phyloP scores from a whole-genome alignment of 176 grass and related monocot species.

The Stipa capillata region DNA sequence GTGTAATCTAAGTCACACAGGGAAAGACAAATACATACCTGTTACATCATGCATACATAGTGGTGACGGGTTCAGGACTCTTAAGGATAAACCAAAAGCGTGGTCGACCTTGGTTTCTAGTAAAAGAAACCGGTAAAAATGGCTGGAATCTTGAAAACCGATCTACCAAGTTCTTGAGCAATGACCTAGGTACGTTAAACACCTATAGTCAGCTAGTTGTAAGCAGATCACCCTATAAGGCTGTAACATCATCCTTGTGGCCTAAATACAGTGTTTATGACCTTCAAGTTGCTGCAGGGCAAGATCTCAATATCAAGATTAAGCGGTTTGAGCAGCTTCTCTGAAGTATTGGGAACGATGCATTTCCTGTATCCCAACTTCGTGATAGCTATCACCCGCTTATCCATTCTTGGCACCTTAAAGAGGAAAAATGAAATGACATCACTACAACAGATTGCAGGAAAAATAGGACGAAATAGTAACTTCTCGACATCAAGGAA shows the following conservation, averaged over 20 bases:
- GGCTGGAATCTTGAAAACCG: not conserved
- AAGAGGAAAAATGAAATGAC: not conserved
- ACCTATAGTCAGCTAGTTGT: slow-evolving; percentile 11
- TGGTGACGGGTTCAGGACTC: not conserved
- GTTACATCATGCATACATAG: not conserved
- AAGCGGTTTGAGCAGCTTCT: slow-evolving; percentile 44
- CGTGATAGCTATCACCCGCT: slow-evolving; percentile 53
- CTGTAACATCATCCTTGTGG: not conserved
- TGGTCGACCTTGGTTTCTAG: not conserved
- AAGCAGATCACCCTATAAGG: not conserved
- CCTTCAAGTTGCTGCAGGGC: slow-evolving; percentile 80
- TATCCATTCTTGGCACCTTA: slow-evolving; percentile 96
- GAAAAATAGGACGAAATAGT: not conserved
- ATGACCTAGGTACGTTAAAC: not conserved
- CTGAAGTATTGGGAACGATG: slow-evolving; percentile 52
- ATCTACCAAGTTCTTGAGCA: not conserved
- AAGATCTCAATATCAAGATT: slow-evolving; percentile 50
- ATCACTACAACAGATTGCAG: not conserved
- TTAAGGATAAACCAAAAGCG: not conserved
- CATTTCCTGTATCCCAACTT: slow-evolving; percentile 87
- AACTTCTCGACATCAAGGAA: not conserved
- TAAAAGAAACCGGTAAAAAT: not conserved
- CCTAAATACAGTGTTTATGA: slow-evolving; percentile 59
- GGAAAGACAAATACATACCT: no score
- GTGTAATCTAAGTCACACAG: no score